Base-by-base conservation (phyloP, 139 green algal genomes). In the Chlamydomonas sp. region DNA sequence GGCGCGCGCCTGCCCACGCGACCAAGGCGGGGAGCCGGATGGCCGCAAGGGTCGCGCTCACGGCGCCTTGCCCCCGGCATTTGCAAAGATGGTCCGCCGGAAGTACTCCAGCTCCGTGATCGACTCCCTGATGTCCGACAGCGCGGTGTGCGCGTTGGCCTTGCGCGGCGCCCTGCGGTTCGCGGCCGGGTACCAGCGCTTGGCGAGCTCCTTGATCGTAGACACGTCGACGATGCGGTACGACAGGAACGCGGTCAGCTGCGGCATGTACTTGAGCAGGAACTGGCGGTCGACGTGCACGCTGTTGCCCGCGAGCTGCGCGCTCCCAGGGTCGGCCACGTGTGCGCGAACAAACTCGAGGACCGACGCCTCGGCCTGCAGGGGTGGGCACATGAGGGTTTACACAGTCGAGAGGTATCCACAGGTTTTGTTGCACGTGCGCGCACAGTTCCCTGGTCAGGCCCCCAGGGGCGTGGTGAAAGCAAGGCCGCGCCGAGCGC, bases 151-250 rank as follows among this genome's bases (percentile, higher is more conserved):
- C 1, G 69, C 64, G 28, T 83, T 69, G 31, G 62, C 75, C 75
- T 94, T 95, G 28, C 74, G 75, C 0, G 89, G 90, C 0, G 73
- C 72, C 28, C 73, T 75, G 29, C 48, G 48, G 24, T 79, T 79
- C 34, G 84, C 72, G 26, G 48, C 26, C 2, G 65, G 72, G 33
- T 43, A 73, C 72, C 77, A 79, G 3, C 77, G 30, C 34, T 65
- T 28, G 1, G 71, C 62, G 3, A 92, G 75, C 75, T 97, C 91
- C 35, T 84, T 84, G 30, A 97, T 67, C 1, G 76, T 92, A 54
- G 73, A 89, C 31, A 97, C 92, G 70, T 97, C 92, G 37, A 96
- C 84, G n/a, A 97, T 92, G 36, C 90, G 79, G 82, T 96, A 94
- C 73, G 87, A 81, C 6, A 96, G 73, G 75, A 94, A 81, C 2